Evolutionary conservation across 257 asterid species (phyloP), one percentile per base, ranked within the genome.

Genomic region (Sherardia arvensis): DNA sequence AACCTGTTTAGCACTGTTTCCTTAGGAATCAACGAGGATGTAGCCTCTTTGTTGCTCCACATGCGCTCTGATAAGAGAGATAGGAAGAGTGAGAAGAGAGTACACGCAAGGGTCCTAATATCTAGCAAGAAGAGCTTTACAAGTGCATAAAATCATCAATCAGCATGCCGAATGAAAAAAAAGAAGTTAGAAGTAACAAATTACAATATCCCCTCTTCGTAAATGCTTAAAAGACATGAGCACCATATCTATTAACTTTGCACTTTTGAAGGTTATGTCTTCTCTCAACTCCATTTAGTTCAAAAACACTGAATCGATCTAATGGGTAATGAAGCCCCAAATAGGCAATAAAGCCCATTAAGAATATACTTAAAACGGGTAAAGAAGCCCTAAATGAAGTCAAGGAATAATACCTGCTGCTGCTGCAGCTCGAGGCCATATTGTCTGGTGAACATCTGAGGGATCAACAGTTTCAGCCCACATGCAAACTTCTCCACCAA

Each of bases 341-440:
- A 20, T 18, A n/a, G n/a, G n/a, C n/a, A n/a, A n/a, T n/a, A n/a
- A n/a, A n/a, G n/a, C n/a, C n/a, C n/a, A n/a, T n/a, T n/a, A n/a
- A 20, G 55, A 29, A 22, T 57, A 23, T 34, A 61, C 22, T 28
- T 25, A 26, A 30, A 62, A 26, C 27, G 23, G 26, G 10, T 17
- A 12, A 6, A 23, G 33, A 27, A 27, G 30, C 66, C 36, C 3
- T 1, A 7, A 18, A 20, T 18, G 34, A 27, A 32, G 4, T 22
- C 34, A 8, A 17, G 0, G 25, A 53, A 53, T 43, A 55, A 68
- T 76, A 87, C 98, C 98, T 77, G 98, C 96, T 40, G 89, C 96
- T 11, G 96, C 98, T 18, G 96, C 98, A 64, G 98, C 98, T 80
- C 98, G 91, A 65, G 98, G 98, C 98, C 98, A 91, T 80, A 88